A percentile compares a stretch with the other conserved stretches of the same genome.
Evolutionary conservation across 345 rosid species (phyloP).

Genomic region (Cardamine chenopodiifolia): DNA sequence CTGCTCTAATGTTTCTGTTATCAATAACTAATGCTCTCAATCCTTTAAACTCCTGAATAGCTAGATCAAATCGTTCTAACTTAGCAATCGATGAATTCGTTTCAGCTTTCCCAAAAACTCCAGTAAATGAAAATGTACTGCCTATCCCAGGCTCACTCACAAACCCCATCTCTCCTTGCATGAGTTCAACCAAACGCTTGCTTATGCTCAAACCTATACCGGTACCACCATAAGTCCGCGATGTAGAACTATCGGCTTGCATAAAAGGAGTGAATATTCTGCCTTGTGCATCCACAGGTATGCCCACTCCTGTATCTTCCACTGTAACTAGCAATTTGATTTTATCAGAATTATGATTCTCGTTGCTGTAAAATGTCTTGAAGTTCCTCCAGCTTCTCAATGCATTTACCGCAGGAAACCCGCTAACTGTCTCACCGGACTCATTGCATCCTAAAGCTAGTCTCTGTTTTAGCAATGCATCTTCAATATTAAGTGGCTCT

Average conservation of each 20-base stretch:
- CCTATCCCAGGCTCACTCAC: conserved; percentile 75
- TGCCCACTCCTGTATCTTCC: conserved; percentile 95
- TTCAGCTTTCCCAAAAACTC: conserved; percentile 60
- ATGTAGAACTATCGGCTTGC: conserved; percentile 98
- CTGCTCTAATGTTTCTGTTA: conserved; percentile 68
- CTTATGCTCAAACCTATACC: conserved; percentile 96
- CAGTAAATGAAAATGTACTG: conserved; percentile 88
- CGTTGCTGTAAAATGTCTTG: conserved; percentile 40
- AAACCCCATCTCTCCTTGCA: conserved; percentile 92
- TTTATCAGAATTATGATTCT: conserved; percentile 45
- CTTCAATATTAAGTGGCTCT: conserved; percentile 45
- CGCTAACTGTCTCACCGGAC: conserved; percentile 56
- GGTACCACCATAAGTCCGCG: conserved; percentile 94
- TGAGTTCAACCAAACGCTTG: conserved; percentile 85
- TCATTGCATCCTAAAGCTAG: conserved; percentile 48
- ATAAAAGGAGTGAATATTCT: conserved; percentile 91
- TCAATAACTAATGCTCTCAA: conserved; percentile 76
- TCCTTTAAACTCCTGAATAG: conserved; percentile 59
- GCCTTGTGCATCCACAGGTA: conserved; percentile 71
- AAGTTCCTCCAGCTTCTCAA: conserved; percentile 84
- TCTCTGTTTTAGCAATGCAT: conserved; percentile 60
- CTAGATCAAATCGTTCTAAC: conserved; percentile 51
- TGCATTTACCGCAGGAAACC: conserved; percentile 75
- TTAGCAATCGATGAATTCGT: conserved; percentile 47
- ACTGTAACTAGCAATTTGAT: conserved; percentile 74